phyloP scores from a whole-genome alignment of 441 rosid species.

The Jatropha podagrica region DNA sequence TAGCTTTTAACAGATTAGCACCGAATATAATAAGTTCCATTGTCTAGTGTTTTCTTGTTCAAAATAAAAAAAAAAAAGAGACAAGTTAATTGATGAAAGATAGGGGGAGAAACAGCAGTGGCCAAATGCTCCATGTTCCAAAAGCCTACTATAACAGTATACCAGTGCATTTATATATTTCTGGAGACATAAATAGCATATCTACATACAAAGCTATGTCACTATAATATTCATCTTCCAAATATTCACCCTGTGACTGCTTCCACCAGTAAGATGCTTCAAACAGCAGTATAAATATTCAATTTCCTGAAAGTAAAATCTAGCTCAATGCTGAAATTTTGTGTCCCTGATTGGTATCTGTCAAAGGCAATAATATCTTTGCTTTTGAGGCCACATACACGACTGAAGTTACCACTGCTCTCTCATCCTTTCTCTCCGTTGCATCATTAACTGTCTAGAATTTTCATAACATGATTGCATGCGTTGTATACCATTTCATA shows the following conservation, averaged over 20 bases:
- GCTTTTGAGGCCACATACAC: not conserved
- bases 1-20: not conserved
- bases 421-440: not conserved
- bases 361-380: not conserved
- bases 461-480: not conserved
- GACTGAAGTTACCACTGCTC: not conserved
- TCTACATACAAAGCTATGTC: not conserved
- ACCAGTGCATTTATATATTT: not conserved
- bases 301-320: not conserved
- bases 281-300: not conserved
- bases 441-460: not conserved
- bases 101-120: not conserved
- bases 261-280: not conserved
- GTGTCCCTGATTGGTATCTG: not conserved
- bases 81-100: not conserved
- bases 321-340: not conserved
- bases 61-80: not conserved
- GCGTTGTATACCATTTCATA: not conserved
- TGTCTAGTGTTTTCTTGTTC: not conserved
- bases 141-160: not conserved
- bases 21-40: not conserved
- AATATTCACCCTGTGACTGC: not conserved
- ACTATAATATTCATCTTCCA: not conserved
- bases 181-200: not conserved
- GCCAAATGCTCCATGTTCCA: not conserved